These are phyloP conservation scores for Leccinum sublutescens DNA, from an alignment of 768 basidiomycete genomes.

Conservation along the genomic window DNA sequence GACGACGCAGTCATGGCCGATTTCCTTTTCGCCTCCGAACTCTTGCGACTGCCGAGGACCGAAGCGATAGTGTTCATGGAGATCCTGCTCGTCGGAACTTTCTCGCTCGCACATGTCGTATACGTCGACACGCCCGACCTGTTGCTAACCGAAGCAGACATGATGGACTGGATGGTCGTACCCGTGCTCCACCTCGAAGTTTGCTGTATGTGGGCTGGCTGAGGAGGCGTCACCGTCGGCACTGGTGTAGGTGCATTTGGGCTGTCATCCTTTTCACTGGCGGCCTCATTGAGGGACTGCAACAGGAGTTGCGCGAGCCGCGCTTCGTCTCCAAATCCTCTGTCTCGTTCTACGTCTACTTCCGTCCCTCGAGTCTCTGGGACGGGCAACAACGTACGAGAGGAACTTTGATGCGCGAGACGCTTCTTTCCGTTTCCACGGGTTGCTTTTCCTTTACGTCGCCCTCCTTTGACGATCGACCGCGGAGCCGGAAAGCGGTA, in stretches of 20 bases:
- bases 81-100: conserved; percentile 23
- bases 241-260: conserved; percentile 5
- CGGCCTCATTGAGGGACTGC: conserved; percentile 25
- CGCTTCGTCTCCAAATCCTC: conserved; percentile 28
- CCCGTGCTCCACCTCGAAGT: conserved; percentile 33
- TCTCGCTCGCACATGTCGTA: conserved; percentile 28
- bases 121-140: conserved; percentile 28
- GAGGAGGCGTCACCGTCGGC: conserved; percentile 13
- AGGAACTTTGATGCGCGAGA: conserved; percentile 28
- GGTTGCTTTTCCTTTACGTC: conserved; percentile 16
- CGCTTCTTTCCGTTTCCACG: conserved; percentile 18
- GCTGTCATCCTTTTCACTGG: conserved; percentile 3
- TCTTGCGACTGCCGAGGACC: conserved; percentile 26
- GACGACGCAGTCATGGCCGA: conserved; percentile 25
- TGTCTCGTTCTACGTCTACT: conserved; percentile 17
- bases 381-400: conserved; percentile 26
- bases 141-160: conserved; percentile 27
- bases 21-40: conserved; percentile 28
- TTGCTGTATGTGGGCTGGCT: conserved; percentile 19
- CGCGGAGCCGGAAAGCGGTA: conserved; percentile 35
- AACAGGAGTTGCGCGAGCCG: conserved; percentile 30
- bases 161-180: conserved; percentile 21
- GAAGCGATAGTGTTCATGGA: conserved; percentile 29
- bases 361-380: conserved; percentile 20
- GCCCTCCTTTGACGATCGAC: conserved; percentile 26